Conservation (phyloP, 2,329 filamentous ascomycete genomes). For the Fusarium aywerte region DNA sequence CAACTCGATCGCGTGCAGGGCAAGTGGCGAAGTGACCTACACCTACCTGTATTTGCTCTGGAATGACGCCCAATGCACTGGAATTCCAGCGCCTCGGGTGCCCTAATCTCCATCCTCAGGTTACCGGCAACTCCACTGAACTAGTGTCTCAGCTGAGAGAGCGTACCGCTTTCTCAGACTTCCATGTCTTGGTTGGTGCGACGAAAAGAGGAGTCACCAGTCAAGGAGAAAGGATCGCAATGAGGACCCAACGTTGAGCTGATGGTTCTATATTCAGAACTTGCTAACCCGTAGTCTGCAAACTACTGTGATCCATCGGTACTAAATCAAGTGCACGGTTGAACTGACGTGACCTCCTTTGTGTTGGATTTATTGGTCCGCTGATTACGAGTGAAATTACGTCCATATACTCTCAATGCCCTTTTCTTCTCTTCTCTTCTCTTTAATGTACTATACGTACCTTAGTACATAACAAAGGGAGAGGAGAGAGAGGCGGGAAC, state of each 20-base stretch:
- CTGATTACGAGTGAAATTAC: conserved; percentile 14
- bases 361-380: conserved; percentile 23
- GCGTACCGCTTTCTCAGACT: background rate
- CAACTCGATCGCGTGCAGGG: too few species aligned
- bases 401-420: conserved; percentile 23
- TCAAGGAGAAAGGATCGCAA: conserved; percentile 3
- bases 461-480: background rate
- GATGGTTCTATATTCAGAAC: conserved; percentile 5
- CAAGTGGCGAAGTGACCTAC: background rate
- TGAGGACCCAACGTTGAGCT: conserved; percentile 12
- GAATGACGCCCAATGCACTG: conserved; percentile 31
- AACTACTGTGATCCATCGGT: too few species aligned
- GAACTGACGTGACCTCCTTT: conserved; percentile 12
- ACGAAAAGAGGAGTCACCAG: conserved; percentile 6
- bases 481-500: background rate
- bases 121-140: background rate
- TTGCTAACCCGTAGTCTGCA: background rate
- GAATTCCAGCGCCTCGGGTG: conserved; percentile 30
- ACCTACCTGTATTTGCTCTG: conserved; percentile 22
- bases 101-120: background rate
- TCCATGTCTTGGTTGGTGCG: conserved; percentile 23
- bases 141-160: conserved; percentile 1
- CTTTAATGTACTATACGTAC: background rate
- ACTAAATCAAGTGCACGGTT: conserved; percentile 28
- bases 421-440: background rate